Percentiles rank a stretch among this genome's conserved stretches.
These are phyloP conservation scores for Clarireedia paspali DNA, from an alignment of 2,329 filamentous ascomycete genomes.

Conservation along the genomic window DNA sequence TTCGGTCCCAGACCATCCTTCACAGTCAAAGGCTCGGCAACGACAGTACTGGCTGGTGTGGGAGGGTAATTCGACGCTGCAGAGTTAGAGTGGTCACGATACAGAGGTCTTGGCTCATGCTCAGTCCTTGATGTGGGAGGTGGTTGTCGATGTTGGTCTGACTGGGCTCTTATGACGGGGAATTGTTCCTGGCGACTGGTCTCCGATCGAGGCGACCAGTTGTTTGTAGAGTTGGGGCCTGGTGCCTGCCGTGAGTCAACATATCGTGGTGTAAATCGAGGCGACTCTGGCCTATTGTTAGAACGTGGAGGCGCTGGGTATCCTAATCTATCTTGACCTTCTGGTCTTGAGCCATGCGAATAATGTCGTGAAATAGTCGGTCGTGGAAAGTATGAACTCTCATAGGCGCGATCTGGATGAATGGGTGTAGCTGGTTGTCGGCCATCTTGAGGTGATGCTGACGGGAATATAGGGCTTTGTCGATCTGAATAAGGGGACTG, in stretches of 20 bases:
- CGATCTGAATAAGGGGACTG: slow-evolving; percentile 27
- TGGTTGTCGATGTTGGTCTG: slow-evolving; percentile 15
- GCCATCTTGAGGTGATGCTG: slow-evolving; percentile 22
- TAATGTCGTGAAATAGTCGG: slow-evolving; percentile 16
- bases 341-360: slow-evolving; percentile 19
- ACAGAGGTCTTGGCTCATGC: slow-evolving; percentile 17
- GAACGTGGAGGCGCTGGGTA: slow-evolving; percentile 21
- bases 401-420: slow-evolving; percentile 20
- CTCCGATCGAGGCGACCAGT: slow-evolving; percentile 27
- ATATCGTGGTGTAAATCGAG: slow-evolving; percentile 23
- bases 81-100: slow-evolving; percentile 17
- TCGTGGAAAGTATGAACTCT: slow-evolving; percentile 23
- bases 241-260: slow-evolving; percentile 15
- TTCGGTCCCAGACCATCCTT: slow-evolving; percentile 59
- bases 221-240: slow-evolving; percentile 14
- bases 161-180: slow-evolving; percentile 22
- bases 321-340: slow-evolving; percentile 20
- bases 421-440: slow-evolving; percentile 21
- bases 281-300: slow-evolving; percentile 22
- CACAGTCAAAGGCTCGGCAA: slow-evolving; percentile 27
- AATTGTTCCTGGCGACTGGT: slow-evolving; percentile 20
- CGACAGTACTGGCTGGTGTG: slow-evolving; percentile 19
- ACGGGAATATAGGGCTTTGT: slow-evolving; percentile 26
- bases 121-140: slow-evolving; percentile 18
- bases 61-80: slow-evolving; percentile 20